A percentile compares a stretch with the other conserved stretches of the same genome.
phyloP scores from a whole-genome alignment of 768 basidiomycete genomes.

The Boletus sp. region DNA sequence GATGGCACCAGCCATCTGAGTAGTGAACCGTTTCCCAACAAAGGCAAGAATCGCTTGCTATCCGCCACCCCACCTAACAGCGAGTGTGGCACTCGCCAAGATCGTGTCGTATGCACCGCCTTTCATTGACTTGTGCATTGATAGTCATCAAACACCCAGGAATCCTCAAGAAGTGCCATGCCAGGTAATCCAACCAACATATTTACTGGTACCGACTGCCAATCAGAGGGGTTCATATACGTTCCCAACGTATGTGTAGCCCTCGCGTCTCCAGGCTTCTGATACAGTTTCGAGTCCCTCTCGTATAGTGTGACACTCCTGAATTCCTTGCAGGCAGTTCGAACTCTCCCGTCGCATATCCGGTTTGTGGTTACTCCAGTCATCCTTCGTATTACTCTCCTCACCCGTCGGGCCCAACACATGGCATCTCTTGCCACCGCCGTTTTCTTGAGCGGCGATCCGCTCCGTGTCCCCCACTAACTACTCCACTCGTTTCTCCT shows the following conservation, averaged over 20 bases:
- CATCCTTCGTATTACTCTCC: slow-evolving; percentile 16
- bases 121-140: background rate
- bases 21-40: background rate
- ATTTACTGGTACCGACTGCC: background rate
- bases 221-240: slow-evolving; percentile 28
- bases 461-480: slow-evolving; percentile 13
- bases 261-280: background rate
- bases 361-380: slow-evolving; percentile 30
- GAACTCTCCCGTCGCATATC: slow-evolving; percentile 29
- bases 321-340: slow-evolving; percentile 33
- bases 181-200: background rate
- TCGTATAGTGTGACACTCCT: slow-evolving; percentile 21
- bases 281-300: background rate
- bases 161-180: background rate
- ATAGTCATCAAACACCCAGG: slow-evolving; percentile 12
- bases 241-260: slow-evolving; percentile 19
- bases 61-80: background rate
- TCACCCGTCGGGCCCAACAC: background rate
- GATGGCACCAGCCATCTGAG: background rate
- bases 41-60: slow-evolving; percentile 24
- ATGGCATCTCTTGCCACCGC: slow-evolving; percentile 5
- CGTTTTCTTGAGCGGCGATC: slow-evolving; percentile 17
- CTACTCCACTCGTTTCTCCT: slow-evolving; percentile 15
- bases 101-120: slow-evolving; percentile 11
- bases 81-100: background rate